Evolutionary conservation across 257 asterid species (phyloP).

Genomic region (Penstemon barbatus): DNA sequence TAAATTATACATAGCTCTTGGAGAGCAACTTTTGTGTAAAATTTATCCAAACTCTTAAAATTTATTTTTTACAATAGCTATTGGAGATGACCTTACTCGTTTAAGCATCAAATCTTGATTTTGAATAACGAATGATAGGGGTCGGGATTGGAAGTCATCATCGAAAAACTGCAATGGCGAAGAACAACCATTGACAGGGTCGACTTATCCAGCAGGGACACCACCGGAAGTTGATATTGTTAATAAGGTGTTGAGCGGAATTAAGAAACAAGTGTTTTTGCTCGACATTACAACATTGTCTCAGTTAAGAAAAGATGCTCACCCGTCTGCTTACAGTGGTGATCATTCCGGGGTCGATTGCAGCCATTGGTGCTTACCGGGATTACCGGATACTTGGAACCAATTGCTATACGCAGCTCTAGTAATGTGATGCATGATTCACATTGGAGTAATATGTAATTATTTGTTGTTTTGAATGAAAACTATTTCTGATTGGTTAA

Average conservation of each 20-base stretch:
- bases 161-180: slow-evolving; percentile 54
- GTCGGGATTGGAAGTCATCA: slow-evolving; percentile 49
- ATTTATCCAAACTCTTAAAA: no score
- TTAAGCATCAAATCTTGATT: not conserved
- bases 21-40: no score
- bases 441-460: no score
- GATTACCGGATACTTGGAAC: slow-evolving; percentile 73
- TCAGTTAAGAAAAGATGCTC: slow-evolving; percentile 64
- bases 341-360: slow-evolving; percentile 48
- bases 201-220: slow-evolving; percentile 52
- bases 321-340: slow-evolving; percentile 43
- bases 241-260: slow-evolving; percentile 27
- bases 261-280: slow-evolving; percentile 30
- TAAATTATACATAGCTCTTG: no score
- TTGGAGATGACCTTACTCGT: no score
- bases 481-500: no score
- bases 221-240: slow-evolving; percentile 53
- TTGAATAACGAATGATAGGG: slow-evolving; percentile 35
- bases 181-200: slow-evolving; percentile 48
- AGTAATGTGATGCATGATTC: not conserved
- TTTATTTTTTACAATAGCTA: no score
- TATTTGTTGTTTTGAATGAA: no score
- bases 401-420: slow-evolving; percentile 42
- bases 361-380: slow-evolving; percentile 72
- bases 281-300: slow-evolving; percentile 61